Percentiles rank a stretch among this genome's conserved stretches.
Conservation (phyloP, 768 basidiomycete species). For the Termitomyces sp. region DNA sequence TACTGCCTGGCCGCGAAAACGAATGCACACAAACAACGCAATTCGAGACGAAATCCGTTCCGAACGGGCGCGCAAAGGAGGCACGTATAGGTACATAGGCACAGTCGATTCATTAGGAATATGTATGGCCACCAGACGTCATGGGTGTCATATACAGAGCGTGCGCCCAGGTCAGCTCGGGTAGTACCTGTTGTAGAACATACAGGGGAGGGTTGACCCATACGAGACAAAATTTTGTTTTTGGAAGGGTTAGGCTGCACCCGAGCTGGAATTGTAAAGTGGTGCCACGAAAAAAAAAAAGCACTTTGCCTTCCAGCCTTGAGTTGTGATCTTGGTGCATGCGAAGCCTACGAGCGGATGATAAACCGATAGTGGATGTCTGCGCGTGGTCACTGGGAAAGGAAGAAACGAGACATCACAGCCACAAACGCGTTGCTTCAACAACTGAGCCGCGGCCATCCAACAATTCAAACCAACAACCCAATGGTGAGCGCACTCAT, state of each 20-base stretch:
- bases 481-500: constrained; percentile 10
- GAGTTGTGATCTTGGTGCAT: background rate
- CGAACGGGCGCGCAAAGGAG: background rate
- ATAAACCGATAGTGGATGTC: background rate
- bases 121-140: background rate
- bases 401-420: constrained; percentile 1
- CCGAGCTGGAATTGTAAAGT: background rate
- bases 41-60: background rate
- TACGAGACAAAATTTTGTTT: background rate
- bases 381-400: background rate
- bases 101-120: background rate
- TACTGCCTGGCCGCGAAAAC: background rate
- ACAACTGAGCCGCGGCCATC: too few relatives aligned
- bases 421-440: constrained; percentile 13
- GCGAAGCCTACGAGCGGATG: background rate
- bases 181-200: background rate
- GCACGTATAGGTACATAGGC: background rate
- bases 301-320: background rate
- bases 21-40: background rate
- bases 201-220: background rate
- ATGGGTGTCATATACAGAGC: background rate
- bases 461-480: too few relatives aligned
- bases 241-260: background rate
- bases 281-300: background rate
- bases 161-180: background rate